Conservation (phyloP, 2,329 filamentous ascomycete species). For the Pestalotiopsis sp. region DNA sequence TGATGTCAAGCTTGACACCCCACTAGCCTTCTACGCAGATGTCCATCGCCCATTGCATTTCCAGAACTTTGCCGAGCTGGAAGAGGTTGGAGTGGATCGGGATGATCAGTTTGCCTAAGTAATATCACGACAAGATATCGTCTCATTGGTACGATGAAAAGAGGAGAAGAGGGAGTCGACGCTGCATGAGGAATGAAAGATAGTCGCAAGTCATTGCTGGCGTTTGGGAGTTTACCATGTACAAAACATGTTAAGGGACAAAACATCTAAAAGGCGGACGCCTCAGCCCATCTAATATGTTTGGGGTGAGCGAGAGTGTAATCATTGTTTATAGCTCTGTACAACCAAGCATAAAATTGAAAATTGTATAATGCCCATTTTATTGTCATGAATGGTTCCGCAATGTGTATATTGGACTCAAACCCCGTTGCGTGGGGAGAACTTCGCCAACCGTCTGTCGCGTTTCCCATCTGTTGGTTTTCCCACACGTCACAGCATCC, state of each 20-base stretch:
- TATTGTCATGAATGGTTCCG: too few species aligned
- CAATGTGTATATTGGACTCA: too few species aligned
- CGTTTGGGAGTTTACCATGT: slow-evolving; percentile 10
- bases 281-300: background rate
- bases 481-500: too few species aligned
- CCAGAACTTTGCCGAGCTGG: slow-evolving; percentile 94
- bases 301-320: background rate
- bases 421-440: too few species aligned
- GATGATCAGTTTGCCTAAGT: slow-evolving; percentile 87
- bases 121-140: background rate
- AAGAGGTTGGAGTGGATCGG: slow-evolving; percentile 95
- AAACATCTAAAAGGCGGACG: background rate
- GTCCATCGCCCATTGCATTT: slow-evolving; percentile 93
- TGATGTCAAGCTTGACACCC: slow-evolving; percentile 92
- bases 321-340: background rate
- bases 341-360: background rate
- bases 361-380: background rate
- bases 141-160: background rate
- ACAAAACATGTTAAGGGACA: background rate
- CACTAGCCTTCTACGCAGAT: slow-evolving; percentile 87
- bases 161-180: background rate
- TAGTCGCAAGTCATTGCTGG: background rate
- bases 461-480: too few species aligned
- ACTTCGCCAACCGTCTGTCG: too few species aligned
- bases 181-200: background rate